Conservation (phyloP, 257 asterid genomes). For the Solanum sejunctum region DNA sequence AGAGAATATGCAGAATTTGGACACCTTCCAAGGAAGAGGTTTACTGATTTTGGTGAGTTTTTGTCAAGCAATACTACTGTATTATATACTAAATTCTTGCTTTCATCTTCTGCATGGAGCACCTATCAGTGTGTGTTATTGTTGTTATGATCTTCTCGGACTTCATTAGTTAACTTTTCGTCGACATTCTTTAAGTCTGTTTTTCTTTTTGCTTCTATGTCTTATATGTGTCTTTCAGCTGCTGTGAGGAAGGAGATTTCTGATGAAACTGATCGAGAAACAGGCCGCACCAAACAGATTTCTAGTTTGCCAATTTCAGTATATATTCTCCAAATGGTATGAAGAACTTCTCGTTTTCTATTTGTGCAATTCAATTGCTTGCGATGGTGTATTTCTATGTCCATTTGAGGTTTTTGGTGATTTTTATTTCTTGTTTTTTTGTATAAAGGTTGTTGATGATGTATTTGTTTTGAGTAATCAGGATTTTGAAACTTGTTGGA, state of each 20-base stretch:
- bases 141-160: background rate
- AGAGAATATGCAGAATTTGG: constrained; percentile 80
- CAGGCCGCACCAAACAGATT: constrained; percentile 53
- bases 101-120: background rate
- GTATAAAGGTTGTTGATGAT: background rate
- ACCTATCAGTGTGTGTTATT: constrained; percentile 1
- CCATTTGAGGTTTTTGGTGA: background rate
- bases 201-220: background rate
- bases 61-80: background rate
- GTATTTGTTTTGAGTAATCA: background rate
- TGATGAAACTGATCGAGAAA: constrained; percentile 75
- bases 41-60: constrained; percentile 58
- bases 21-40: constrained; percentile 64
- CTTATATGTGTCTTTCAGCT: constrained; percentile 23
- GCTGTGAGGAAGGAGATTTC: constrained; percentile 61
- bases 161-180: background rate
- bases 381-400: background rate
- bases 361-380: background rate
- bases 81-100: background rate
- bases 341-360: background rate
- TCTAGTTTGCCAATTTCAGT: constrained; percentile 63
- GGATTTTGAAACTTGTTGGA: background rate
- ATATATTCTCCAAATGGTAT: constrained; percentile 57
- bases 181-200: background rate
- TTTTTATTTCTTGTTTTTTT: background rate